phyloP scores from a whole-genome alignment of 202 grass and related monocot species.

The Musa balbisiana region DNA sequence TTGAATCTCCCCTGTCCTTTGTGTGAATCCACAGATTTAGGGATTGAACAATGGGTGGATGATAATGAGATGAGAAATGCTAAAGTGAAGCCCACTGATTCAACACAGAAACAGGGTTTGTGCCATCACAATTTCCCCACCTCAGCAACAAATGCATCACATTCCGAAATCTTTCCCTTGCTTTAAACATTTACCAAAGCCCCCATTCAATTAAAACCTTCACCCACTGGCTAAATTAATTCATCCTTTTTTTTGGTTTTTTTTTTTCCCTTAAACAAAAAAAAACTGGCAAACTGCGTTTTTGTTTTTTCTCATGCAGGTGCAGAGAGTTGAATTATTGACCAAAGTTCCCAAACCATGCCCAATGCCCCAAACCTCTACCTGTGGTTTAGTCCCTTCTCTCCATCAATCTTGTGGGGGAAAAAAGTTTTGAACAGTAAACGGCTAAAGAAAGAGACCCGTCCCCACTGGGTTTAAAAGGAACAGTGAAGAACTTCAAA shows the following conservation, averaged over 20 bases:
- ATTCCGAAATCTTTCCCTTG: background rate
- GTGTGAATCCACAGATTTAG: background rate
- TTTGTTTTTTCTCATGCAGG: background rate
- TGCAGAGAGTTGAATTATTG: background rate
- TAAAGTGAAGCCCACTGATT: conserved; percentile 23
- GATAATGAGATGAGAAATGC: background rate
- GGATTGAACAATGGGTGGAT: background rate
- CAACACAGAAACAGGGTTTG: background rate
- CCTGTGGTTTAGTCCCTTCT: background rate
- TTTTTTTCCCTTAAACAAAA: background rate
- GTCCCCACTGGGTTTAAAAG: conserved; percentile 14
- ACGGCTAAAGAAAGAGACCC: background rate
- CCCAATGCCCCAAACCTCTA: conserved; percentile 7
- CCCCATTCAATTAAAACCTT: background rate
- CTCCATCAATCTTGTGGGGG: background rate
- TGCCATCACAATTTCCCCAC: conserved; percentile 16
- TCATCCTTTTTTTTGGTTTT: too few species aligned
- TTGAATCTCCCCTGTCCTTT: too few species aligned
- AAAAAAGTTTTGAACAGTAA: conserved; percentile 3
- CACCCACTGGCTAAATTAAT: background rate
- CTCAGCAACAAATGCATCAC: conserved; percentile 7
- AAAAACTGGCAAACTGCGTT: too few species aligned
- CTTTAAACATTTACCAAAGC: background rate
- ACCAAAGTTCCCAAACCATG: conserved; percentile 7
- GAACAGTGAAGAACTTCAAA: too few species aligned